Evolutionary conservation across 176 grass and related monocot genomes (phyloP), one percentile per base, ranked within the genome.

Genomic region (Ananas comosus): DNA sequence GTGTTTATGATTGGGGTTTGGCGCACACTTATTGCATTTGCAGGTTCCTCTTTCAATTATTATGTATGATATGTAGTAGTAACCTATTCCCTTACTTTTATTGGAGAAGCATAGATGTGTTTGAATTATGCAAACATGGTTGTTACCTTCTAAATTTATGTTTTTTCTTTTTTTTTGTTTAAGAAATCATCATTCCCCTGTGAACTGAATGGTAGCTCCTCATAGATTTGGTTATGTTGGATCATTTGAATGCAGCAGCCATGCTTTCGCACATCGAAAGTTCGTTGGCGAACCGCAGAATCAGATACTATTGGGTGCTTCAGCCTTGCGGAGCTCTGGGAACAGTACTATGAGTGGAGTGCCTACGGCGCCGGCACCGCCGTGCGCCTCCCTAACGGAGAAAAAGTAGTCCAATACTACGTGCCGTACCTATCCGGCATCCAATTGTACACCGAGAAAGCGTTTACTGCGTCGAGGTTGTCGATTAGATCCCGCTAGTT

Each of bases 391-490:
- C 71, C 64, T 1, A 64, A 74, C 61, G 83, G 86, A 50, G 76
- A 87, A 22, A 80, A 33, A 9, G 70, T 87, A 2, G 68, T 82
- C 23, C 92, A 96, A 57, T 92, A 92, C 71, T 96, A 85, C n/a
- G 83, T 77, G 16, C 92, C 92, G 0, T 96, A 87, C 64, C 48
- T 96, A 66, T 96, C 92, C 19, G 92, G 72, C 53, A 85, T 96
- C 66, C 88, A 96, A 80, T 67, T 96, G 19, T 96, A 96, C 68
- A 89, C 88, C 10, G 86, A 72, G 70, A 81, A 86, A 72, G 77
- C 25, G 48, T 67, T 77, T 9, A 56, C 76, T 70, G 49, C 83
- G 8, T 82, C 81, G 12, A 92, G 92, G 92, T 96, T 19, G 23
- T 27, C 64, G 5, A 23, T 64, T 16, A 29, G 21, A 11, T 59